These are phyloP conservation scores for Fusarium tupiense DNA, from an alignment of 2,329 filamentous ascomycete genomes.

Conservation along the genomic window DNA sequence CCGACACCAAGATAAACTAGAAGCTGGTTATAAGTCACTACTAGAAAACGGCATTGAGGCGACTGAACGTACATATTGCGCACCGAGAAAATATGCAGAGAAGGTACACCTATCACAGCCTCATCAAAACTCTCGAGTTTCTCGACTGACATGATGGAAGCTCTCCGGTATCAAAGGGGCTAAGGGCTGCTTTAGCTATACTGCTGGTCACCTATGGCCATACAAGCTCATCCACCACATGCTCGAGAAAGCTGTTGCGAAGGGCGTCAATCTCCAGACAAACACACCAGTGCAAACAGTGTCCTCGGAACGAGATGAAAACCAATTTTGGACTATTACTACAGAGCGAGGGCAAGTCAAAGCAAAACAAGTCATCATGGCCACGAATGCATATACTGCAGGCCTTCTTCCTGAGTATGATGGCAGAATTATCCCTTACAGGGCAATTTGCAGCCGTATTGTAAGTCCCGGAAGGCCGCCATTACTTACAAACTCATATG, in stretches of 20 bases:
- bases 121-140: too few relatives aligned
- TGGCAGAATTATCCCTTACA: slow-evolving; percentile 66
- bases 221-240: slow-evolving; percentile 47
- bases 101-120: too few relatives aligned
- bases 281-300: slow-evolving; percentile 35
- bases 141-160: background rate
- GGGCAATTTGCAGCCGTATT: slow-evolving; percentile 53
- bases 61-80: too few relatives aligned
- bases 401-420: slow-evolving; percentile 52
- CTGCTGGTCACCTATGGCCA: slow-evolving; percentile 43
- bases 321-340: slow-evolving; percentile 5
- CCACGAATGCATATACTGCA: background rate
- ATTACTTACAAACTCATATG: slow-evolving; percentile 34
- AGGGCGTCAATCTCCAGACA: slow-evolving; percentile 44
- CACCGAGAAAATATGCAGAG: too few relatives aligned
- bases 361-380: background rate
- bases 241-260: slow-evolving; percentile 28
- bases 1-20: too few relatives aligned
- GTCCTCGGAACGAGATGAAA: background rate
- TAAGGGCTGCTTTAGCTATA: slow-evolving; percentile 47
- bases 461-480: slow-evolving; percentile 14
- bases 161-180: slow-evolving; percentile 46
- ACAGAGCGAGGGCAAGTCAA: slow-evolving; percentile 55
- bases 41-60: too few relatives aligned
- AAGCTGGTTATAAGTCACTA: too few relatives aligned